Base-by-base conservation (phyloP, 768 basidiomycete genomes). In the Pilatotrama ljubarskyi region DNA sequence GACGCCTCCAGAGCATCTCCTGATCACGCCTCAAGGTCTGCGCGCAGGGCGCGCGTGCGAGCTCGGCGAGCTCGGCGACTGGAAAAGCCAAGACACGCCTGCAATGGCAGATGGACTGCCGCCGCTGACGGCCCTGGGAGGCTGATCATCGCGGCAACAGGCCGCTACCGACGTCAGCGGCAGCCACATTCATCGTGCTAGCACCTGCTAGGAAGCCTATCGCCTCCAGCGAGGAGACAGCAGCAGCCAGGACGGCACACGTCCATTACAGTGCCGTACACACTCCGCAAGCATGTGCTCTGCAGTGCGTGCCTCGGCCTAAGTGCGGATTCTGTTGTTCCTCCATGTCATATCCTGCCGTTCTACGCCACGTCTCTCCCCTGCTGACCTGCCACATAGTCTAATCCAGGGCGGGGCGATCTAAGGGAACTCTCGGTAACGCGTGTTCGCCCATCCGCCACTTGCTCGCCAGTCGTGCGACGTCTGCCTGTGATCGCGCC, bases 201-300 rank as follows among this genome's bases (percentile, higher is more conserved):
- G 42, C 18, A 14, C 52, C 26, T 5, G 29, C 18, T 7, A 46
- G 54, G 54, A 29, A 55, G 42, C 36, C 54, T 22, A 15, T 47
- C 35, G 20, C 54, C 54, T 18, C 20, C 44, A 17, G 20, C 35
- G 38, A 26, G 55, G 44, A 56, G 44, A 37, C 51, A 18, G n/a
- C 22, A 2, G 9, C 22, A 20, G 20, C 44, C 20, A 9, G 8
- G 20, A 26, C 46, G 32, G 8, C 50, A 24, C 37, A 38, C 26
- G 41, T 22, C 41, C 25, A 20, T 20, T 43, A 38, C 26, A 35
- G 41, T 44, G 52, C 52, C 42, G 52, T 46, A 55, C 44, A 35
- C 54, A 55, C 54, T 47, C 54, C 43, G 54, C 54, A 43, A 55
- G 35, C 54, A 46, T 17, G 43, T 36, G 42, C 52, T 43, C 29